Base-by-base conservation (phyloP, 495 filamentous ascomycete species). In the Umbilicaria muhlenbergii region DNA sequence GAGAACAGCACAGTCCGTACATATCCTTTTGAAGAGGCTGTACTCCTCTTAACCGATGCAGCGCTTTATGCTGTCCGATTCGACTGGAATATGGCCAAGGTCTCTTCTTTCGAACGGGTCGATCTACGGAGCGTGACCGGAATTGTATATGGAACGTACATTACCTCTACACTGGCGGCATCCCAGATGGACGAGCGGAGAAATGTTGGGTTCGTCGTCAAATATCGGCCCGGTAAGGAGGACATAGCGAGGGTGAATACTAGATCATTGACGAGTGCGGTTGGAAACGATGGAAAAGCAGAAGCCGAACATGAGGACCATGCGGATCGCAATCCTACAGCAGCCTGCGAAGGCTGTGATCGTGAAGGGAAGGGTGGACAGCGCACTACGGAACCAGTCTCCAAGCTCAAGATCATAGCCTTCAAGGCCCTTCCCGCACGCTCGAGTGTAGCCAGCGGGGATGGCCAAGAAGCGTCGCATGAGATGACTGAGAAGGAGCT, bases 11-110 rank as follows among this genome's bases (percentile, higher is more conserved):
- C 74, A 1, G 60, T 81, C 5, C 69, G 73, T 7, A 78, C 69
- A 2, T 62, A 75, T 11, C 80, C 83, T 0, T 81, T 95, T 41
- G 82, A 86, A 48, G 91, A 98, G 54, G 76, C 74, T 0, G 81
- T 95, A 1, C 67, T 95, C 1, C 68, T 98, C 2, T 67, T 98
- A 7, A 98, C 89, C 5, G 79, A 93, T 42, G 65, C 68, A 5
- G 87, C 86, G 2, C 58, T 95, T 5, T 98, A 95, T 53, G 75
- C 78, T 38, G 92, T 87, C 54, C 73, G 81, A 14, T 89, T 95
- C 49, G 87, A 95, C 60, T 94, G 86, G 82, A 80, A 80, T 47
- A 74, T 84, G 4, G 88, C 94, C 64, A 95, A 94, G 60, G 83
- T 95, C 0, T 73, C 78, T 1, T 84, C 79, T 0, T 95, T 94